Evolutionary conservation across 2,329 filamentous ascomycete genomes (phyloP), one percentile per base, ranked within the genome.

Genomic region (Botryotinia calthae): DNA sequence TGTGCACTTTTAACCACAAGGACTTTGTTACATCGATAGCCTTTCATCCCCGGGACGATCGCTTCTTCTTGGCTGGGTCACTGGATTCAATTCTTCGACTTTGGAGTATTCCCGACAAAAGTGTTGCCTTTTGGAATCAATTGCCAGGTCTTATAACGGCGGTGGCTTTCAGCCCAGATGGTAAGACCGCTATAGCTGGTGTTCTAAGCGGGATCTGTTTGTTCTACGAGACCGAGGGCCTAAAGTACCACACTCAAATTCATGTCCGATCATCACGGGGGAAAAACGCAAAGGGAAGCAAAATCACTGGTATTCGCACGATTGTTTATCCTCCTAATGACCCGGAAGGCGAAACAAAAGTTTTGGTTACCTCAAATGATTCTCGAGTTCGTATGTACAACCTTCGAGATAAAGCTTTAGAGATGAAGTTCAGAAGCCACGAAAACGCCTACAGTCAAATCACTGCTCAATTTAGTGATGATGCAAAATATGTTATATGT

Each of bases 101-200:
- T 2, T 99, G 96, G 96, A 98, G 94, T 80, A 99, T 99, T 64
- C 95, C 96, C 0, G 96, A 99, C 81, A 98, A 97, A 81, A 90
- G 87, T n/a, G 93, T 98, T 42, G 95, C 95, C 0, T 98, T 90
- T 80, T 91, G 91, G 76, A 91, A 87, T 14, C 89, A 92, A 61
- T 84, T 95, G 0, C 89, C 91, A 0, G 95, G 98, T 77, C 92
- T 98, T 82, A 94, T 98, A 75, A 99, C 96, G 0, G 94, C 96
- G 1, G 95, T 98, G 0, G 90, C 93, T 0, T 99, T 99, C 79
- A 94, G 94, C 0, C 96, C 96, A 0, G 95, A 98, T 79, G 96
- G 96, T 0, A 95, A 92, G 80, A 91, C 91, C 51, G 92, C 93
- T 10, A 97, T 99, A 75, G 95, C 95, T 10, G 96, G 96, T 4